A percentile compares a stretch with the other conserved stretches of the same genome.
phyloP scores from a whole-genome alignment of 129 eudicot genomes.

The Apium graveolens region DNA sequence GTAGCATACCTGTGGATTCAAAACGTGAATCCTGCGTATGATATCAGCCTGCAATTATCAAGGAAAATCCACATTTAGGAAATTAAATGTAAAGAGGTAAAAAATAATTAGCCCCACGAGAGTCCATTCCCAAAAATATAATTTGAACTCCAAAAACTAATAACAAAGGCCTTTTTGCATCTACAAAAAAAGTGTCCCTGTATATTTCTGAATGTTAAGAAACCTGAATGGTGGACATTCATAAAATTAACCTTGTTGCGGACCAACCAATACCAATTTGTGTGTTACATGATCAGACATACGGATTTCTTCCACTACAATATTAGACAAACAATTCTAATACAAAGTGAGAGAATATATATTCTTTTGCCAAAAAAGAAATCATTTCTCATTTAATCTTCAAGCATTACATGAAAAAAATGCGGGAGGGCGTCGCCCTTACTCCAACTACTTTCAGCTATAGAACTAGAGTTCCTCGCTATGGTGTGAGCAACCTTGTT shows the following conservation, averaged over 20 bases:
- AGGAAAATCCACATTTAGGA: background rate
- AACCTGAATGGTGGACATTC: background rate
- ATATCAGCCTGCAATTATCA: conserved; percentile 41
- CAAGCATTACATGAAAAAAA: too few species aligned
- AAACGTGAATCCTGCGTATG: conserved; percentile 42
- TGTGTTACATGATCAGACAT: background rate
- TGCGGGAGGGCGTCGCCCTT: too few species aligned
- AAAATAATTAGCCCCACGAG: background rate
- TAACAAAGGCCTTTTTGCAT: background rate
- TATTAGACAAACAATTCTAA: background rate
- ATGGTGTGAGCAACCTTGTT: too few species aligned
- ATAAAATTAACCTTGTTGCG: background rate
- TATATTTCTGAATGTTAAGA: background rate
- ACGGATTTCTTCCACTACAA: background rate
- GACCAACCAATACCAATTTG: background rate
- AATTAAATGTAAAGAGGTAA: background rate
- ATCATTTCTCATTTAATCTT: too few species aligned
- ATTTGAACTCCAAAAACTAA: background rate
- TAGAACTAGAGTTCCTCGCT: too few species aligned
- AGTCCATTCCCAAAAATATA: background rate
- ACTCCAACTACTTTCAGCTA: too few species aligned
- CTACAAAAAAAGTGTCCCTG: background rate
- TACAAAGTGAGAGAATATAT: background rate
- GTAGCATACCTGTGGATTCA: conserved; percentile 80
- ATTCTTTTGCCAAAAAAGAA: too few species aligned